These are phyloP conservation scores for Teunomyces stri DNA, from an alignment of 805 yeast genomes.

Conservation along the genomic window DNA sequence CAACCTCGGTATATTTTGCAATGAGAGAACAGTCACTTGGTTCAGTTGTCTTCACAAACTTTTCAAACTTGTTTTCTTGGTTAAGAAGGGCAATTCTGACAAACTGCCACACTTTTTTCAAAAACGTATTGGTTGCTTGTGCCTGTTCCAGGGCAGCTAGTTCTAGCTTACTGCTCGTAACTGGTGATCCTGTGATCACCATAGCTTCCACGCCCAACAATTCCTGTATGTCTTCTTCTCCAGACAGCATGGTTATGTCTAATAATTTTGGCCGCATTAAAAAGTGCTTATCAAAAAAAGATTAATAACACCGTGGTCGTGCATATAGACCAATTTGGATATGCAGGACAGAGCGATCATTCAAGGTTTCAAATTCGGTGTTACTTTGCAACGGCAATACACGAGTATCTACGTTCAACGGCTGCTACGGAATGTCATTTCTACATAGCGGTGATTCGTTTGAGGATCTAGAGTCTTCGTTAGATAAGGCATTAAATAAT, in stretches of 20 bases:
- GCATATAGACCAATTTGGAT: background rate
- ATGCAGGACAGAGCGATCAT: background rate
- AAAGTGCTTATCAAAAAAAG: background rate
- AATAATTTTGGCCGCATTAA: no score
- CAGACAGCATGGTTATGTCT: conserved; percentile 1
- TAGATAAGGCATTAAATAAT: conserved; percentile 62
- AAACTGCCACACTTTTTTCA: conserved; percentile 26
- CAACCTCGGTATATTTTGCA: conserved; percentile 46
- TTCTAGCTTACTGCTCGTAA: background rate
- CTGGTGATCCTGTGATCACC: background rate
- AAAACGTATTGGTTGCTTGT: conserved; percentile 16
- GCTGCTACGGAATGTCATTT: conserved; percentile 18
- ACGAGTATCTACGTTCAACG: conserved; percentile 8
- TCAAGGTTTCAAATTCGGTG: background rate
- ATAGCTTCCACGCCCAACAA: background rate
- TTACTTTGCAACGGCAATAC: background rate
- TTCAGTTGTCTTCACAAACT: conserved; percentile 37
- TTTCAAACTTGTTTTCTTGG: conserved; percentile 38
- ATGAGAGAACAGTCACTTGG: conserved; percentile 57
- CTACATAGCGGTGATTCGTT: conserved; percentile 30
- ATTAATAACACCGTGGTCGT: background rate
- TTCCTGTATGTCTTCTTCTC: background rate
- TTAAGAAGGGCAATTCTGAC: conserved; percentile 21
- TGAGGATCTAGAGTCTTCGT: conserved; percentile 63
- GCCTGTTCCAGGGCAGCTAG: conserved; percentile 8